Conservation (phyloP, 1,284 basidiomycete genomes). For the Cystobasidium sp. region DNA sequence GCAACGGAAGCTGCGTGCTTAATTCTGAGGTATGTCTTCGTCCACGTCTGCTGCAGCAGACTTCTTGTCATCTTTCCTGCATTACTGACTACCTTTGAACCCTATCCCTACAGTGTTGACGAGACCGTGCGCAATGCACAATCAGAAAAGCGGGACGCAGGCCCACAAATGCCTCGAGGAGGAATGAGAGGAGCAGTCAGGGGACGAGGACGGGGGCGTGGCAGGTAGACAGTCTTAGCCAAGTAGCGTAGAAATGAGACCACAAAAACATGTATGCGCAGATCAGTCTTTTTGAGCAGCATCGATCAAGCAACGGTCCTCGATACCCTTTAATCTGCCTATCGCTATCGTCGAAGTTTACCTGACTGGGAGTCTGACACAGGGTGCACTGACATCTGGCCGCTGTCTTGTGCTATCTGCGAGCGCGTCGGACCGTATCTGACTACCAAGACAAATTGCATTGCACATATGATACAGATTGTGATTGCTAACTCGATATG, state of each 20-base stretch:
- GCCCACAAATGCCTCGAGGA: conserved; percentile 36
- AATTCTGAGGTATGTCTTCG: conserved; percentile 63
- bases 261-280: too few relatives aligned
- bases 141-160: conserved; percentile 41
- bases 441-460: too few relatives aligned
- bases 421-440: too few relatives aligned
- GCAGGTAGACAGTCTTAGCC: conserved; percentile 25
- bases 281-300: too few relatives aligned
- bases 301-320: too few relatives aligned
- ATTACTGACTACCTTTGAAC: background rate
- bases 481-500: too few relatives aligned
- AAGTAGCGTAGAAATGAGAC: background rate
- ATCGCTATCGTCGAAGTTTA: too few relatives aligned
- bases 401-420: too few relatives aligned
- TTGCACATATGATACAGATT: too few relatives aligned
- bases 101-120: conserved; percentile 68
- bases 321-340: too few relatives aligned
- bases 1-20: conserved; percentile 95
- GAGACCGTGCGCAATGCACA: conserved; percentile 70
- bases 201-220: conserved; percentile 32
- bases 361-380: too few relatives aligned
- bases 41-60: background rate
- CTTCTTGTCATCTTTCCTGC: background rate
- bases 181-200: conserved; percentile 39
- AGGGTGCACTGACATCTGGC: too few relatives aligned